These are phyloP conservation scores for Yamadazyma tumulicola DNA, from an alignment of 805 yeast genomes.

Conservation along the genomic window DNA sequence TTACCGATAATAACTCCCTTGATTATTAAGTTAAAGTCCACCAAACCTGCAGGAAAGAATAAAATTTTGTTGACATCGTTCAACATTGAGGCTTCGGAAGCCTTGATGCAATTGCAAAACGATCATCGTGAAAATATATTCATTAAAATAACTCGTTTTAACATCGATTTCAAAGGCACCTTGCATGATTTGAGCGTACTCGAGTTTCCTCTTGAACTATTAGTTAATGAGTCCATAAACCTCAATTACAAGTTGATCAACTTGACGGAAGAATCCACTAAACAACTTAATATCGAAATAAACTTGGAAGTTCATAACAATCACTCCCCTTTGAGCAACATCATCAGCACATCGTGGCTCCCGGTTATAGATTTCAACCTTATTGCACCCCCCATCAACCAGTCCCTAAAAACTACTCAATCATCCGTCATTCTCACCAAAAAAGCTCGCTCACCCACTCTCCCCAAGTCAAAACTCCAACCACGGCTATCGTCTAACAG, in stretches of 20 bases:
- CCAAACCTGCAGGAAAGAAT: conserved; percentile 47
- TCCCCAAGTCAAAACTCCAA: neutral
- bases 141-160: conserved; percentile 7
- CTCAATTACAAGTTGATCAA: conserved; percentile 33
- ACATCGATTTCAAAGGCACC: conserved; percentile 10
- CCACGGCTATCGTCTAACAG: conserved; percentile 13
- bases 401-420: conserved; percentile 27
- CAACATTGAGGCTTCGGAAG: conserved; percentile 46
- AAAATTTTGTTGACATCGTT: conserved; percentile 45
- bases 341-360: conserved; percentile 36
- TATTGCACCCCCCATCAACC: conserved; percentile 37
- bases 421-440: conserved; percentile 3
- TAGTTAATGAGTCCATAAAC: conserved; percentile 28
- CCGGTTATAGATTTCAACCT: conserved; percentile 37
- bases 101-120: conserved; percentile 15
- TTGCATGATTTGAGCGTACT: conserved; percentile 6
- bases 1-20: conserved; percentile 37
- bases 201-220: conserved; percentile 25
- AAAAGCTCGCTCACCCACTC: neutral
- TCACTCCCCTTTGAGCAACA: conserved; percentile 20
- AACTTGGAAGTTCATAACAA: conserved; percentile 14
- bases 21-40: conserved; percentile 44
- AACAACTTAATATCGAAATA: conserved; percentile 9
- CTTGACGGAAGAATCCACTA: conserved; percentile 18
- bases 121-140: neutral